These are phyloP conservation scores for Spathaspora gorwiae DNA, from an alignment of 805 yeast species.

Conservation along the genomic window DNA sequence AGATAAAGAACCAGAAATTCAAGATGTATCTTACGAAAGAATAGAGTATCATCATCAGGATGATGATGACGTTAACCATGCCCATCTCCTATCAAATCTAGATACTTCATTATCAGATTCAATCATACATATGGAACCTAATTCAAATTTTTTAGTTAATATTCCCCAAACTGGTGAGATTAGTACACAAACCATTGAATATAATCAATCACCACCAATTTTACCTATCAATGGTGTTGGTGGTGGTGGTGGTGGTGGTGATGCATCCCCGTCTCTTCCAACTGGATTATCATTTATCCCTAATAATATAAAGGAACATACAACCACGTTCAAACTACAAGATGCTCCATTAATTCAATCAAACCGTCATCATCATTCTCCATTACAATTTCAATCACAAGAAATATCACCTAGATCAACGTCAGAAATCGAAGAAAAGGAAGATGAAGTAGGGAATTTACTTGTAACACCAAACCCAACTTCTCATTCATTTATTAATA, in stretches of 20 bases:
- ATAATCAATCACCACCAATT: neutral
- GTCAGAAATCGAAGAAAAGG: neutral
- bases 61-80: neutral
- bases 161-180: neutral
- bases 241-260: neutral
- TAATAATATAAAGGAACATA: constrained; percentile 5
- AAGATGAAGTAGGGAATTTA: constrained; percentile 3
- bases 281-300: constrained; percentile 5
- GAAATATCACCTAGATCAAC: neutral
- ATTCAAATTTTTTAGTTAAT: too few relatives aligned
- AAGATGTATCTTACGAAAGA: neutral
- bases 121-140: too few relatives aligned
- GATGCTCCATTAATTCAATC: constrained; percentile 7
- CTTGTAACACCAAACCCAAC: neutral
- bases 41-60: neutral
- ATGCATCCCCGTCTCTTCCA: neutral
- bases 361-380: neutral
- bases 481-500: neutral
- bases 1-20: constrained; percentile 5
- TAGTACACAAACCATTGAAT: neutral
- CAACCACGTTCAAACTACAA: constrained; percentile 11
- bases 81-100: neutral
- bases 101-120: too few relatives aligned
- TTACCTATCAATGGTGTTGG: too few relatives aligned
- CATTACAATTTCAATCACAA: constrained; percentile 1